Conservation (phyloP, 768 basidiomycete species). For the Symmetrospora coprosmae region DNA sequence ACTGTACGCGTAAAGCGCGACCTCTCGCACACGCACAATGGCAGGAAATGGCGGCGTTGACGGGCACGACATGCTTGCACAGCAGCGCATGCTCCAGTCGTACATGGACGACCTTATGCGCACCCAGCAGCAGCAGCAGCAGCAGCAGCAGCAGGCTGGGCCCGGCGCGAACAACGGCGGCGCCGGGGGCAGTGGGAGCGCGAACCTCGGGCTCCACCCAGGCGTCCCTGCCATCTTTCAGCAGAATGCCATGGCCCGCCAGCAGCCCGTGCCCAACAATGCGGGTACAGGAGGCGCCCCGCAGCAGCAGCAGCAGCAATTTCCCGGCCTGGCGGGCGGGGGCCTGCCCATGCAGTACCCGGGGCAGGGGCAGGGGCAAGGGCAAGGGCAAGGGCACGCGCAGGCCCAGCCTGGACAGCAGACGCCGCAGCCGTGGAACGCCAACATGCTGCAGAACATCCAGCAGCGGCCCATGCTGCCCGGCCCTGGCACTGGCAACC, state of each 20-base stretch:
- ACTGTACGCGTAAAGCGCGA: too few relatives aligned
- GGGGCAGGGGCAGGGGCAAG: neutral
- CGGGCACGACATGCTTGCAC: conserved; percentile 2
- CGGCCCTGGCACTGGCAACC: too few relatives aligned
- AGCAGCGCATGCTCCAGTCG: neutral
- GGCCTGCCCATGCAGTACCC: neutral
- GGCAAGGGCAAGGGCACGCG: neutral
- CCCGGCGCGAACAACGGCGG: too few relatives aligned
- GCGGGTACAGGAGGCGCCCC: neutral
- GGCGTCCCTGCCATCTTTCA: conserved; percentile 1
- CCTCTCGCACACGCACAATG: too few relatives aligned
- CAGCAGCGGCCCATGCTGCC: neutral
- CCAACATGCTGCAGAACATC: neutral
- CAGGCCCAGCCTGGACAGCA: neutral
- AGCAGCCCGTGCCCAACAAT: too few relatives aligned
- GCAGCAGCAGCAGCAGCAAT: neutral
- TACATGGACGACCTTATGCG: neutral
- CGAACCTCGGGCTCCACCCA: conserved; percentile 2
- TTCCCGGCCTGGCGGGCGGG: neutral
- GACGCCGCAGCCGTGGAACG: neutral
- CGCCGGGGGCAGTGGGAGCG: too few relatives aligned
- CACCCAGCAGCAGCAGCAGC: conserved; percentile 1
- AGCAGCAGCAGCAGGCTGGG: too few relatives aligned
- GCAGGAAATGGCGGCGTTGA: too few relatives aligned
- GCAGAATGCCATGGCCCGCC: too few relatives aligned